These are phyloP conservation scores for Thelonectria rubi DNA, from an alignment of 2,329 filamentous ascomycete species.

Conservation along the genomic window DNA sequence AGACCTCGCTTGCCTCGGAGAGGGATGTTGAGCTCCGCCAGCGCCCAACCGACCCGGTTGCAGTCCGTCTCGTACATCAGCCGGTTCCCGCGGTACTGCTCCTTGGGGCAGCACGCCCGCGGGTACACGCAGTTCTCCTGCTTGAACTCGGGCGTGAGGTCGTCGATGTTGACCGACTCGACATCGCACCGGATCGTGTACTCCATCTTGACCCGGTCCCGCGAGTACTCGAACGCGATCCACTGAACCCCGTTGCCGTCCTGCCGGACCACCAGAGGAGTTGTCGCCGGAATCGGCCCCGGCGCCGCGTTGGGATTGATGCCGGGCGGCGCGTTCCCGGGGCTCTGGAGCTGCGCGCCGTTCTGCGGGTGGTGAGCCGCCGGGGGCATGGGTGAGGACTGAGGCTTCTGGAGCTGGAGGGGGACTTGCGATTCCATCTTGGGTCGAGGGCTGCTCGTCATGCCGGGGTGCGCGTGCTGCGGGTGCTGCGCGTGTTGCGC, in stretches of 20 bases:
- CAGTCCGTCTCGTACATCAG: constrained; percentile 98
- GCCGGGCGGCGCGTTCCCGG: constrained; percentile 53
- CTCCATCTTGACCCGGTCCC: constrained; percentile 98
- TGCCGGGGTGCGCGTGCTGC: constrained; percentile 62
- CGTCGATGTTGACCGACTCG: constrained; percentile 92
- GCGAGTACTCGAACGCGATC: constrained; percentile 98
- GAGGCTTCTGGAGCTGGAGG: constrained; percentile 67
- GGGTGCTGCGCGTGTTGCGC: background rate
- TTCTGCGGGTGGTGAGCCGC: constrained; percentile 49
- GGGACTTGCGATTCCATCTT: constrained; percentile 72
- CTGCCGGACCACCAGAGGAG: constrained; percentile 90
- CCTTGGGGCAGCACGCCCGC: constrained; percentile 91
- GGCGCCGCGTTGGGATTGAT: constrained; percentile 92
- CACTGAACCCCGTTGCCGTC: constrained; percentile 97
- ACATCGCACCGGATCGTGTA: constrained; percentile 99
- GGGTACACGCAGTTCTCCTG: constrained; percentile 98
- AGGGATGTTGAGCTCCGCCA: constrained; percentile 91
- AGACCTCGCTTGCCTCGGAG: constrained; percentile 92
- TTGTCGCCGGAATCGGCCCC: constrained; percentile 95
- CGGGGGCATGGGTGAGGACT: constrained; percentile 54
- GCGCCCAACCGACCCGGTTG: constrained; percentile 99
- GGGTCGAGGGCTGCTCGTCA: constrained; percentile 69
- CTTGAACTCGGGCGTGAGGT: constrained; percentile 88
- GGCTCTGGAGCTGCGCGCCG: constrained; percentile 52
- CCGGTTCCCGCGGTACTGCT: constrained; percentile 95